These are phyloP conservation scores for Suillus clintonianus DNA, from an alignment of 768 basidiomycete species.

Conservation along the genomic window DNA sequence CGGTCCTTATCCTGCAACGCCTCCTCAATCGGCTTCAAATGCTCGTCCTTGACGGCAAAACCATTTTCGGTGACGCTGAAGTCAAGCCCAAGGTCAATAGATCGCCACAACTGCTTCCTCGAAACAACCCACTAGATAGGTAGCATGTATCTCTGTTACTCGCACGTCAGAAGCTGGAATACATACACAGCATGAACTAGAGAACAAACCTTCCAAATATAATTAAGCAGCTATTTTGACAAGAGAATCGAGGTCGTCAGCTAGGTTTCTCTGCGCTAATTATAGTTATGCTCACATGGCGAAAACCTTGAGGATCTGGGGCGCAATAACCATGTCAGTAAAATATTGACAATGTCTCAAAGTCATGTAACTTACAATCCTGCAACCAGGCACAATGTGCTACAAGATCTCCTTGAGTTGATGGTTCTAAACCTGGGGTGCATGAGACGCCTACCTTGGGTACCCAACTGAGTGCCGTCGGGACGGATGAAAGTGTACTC, in stretches of 20 bases:
- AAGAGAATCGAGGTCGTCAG: neutral
- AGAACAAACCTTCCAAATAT: slow-evolving; percentile 61
- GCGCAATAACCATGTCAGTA: neutral
- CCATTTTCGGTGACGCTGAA: slow-evolving; percentile 73
- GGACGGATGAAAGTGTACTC: slow-evolving; percentile 64
- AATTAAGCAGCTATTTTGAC: slow-evolving; percentile 54
- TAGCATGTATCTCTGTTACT: slow-evolving; percentile 42
- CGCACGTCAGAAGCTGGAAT: slow-evolving; percentile 2
- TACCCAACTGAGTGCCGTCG: slow-evolving; percentile 65
- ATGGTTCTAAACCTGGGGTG: neutral
- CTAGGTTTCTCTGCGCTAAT: neutral
- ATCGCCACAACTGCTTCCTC: neutral
- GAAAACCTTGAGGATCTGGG: slow-evolving; percentile 68
- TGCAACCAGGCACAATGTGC: slow-evolving; percentile 69
- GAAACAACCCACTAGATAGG: slow-evolving; percentile 52
- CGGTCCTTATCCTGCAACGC: slow-evolving; percentile 62
- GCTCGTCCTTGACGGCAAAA: slow-evolving; percentile 69
- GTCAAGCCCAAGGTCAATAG: neutral
- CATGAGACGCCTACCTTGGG: slow-evolving; percentile 44
- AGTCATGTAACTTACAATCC: slow-evolving; percentile 46
- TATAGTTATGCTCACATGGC: slow-evolving; percentile 37
- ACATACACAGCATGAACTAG: neutral
- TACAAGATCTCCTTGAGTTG: slow-evolving; percentile 18
- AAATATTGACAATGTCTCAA: neutral
- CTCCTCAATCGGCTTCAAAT: slow-evolving; percentile 49